Base-by-base conservation (phyloP, 805 yeast species). In the Pichia phayaonensis region DNA sequence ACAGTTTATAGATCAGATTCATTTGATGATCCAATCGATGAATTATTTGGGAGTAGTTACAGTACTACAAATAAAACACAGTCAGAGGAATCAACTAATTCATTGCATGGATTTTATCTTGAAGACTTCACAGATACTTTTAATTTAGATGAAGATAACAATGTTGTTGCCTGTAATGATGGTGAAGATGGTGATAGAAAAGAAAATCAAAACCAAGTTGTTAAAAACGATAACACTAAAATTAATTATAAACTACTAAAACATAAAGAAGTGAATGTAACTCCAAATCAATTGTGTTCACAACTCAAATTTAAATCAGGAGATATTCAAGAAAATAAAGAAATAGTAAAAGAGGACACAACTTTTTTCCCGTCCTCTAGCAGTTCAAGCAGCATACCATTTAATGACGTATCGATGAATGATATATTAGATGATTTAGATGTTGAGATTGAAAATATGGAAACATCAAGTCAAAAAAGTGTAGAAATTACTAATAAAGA, bases 1-100 rank as follows among this genome's bases (percentile, higher is more conserved):
- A 55, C 56, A 4, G 26, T 55, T 22, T 55, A 44, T 27, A 36
- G 56, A 8, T 50, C 54, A 2, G 21, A 39, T 8, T 55, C 57
- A 6, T 52, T 40, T 23, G 55, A 52, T 36, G 46, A 42, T 22
- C 16, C 10, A 8, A 24, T 21, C 8, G 42, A 44, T 26, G 26
- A 27, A 22, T 12, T 20, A 5, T 27, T 26, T 21, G 22, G 8
- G 8, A 18, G 15, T 22, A 22, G n/a, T 20, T 44, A 45, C 12
- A 20, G 2, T 34, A n/a, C 3, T 34, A n/a, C 18, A 2, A 34
- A n/a, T 34, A 34, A 34, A 5, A 34, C 38, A 34, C 20, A 31
- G 5, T 31, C 29, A 6, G 24, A 42, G 18, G 36, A 27, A 11
- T 23, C 31, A 12, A 8, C 12, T 23, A 21, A 20, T 8, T 42